These are phyloP conservation scores for Yamadazyma akitaensis DNA, from an alignment of 805 yeast genomes.

Conservation along the genomic window DNA sequence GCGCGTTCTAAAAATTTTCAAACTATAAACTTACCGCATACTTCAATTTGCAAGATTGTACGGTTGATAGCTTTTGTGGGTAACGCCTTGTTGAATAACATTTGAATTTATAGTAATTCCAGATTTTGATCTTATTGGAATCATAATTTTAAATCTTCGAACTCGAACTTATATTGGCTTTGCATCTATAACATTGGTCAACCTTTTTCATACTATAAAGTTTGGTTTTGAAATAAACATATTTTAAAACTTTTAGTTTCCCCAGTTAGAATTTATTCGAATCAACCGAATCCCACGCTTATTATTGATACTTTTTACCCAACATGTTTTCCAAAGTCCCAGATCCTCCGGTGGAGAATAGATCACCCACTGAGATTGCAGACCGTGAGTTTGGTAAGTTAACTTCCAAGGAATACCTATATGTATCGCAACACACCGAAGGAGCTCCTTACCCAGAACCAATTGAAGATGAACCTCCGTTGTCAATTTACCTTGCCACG, in stretches of 20 bases:
- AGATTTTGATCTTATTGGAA: not conserved
- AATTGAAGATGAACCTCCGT: conserved; percentile 83
- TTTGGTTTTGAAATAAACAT: too few species aligned
- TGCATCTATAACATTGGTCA: too few species aligned
- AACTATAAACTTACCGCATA: not conserved
- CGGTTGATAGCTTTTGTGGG: not conserved
- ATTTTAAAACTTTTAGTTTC: too few species aligned
- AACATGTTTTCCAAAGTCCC: conserved; percentile 25
- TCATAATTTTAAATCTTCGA: too few species aligned
- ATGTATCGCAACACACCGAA: conserved; percentile 55
- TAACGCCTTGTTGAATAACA: not conserved
- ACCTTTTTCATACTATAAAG: too few species aligned
- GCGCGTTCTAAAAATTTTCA: not conserved
- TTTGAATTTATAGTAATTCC: too few species aligned
- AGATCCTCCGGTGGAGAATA: conserved; percentile 35
- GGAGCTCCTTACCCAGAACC: conserved; percentile 61
- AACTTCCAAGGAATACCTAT: conserved; percentile 61
- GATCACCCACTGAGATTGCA: conserved; percentile 30
- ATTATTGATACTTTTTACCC: not conserved
- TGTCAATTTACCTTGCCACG: conserved; percentile 72
- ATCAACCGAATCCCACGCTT: too few species aligned
- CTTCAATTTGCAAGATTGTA: not conserved
- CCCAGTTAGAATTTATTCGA: too few species aligned
- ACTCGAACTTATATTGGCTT: too few species aligned
- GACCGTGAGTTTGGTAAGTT: conserved; percentile 74